phyloP scores from a whole-genome alignment of 148 eudicot genomes.

The Silene conica region DNA sequence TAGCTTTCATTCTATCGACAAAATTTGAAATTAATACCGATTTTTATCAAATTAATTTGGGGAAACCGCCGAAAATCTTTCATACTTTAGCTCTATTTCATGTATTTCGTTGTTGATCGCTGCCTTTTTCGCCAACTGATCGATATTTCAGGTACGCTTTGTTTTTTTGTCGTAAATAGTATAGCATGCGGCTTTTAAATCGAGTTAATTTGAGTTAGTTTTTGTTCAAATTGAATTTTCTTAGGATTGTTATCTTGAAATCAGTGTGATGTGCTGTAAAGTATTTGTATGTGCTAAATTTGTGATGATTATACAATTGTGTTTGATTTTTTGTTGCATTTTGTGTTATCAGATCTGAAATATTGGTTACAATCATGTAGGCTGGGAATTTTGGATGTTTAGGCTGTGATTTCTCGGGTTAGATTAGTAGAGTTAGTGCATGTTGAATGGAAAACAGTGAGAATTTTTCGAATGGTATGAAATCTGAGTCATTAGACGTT shows the following conservation, averaged over 20 bases:
- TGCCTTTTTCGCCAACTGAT: constrained; percentile 8
- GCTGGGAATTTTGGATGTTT: constrained; percentile 26
- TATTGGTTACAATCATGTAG: constrained; percentile 27
- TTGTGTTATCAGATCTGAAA: constrained; percentile 65
- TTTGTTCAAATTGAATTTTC: not conserved
- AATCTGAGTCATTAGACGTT: constrained; percentile 52
- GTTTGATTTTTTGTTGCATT: constrained; percentile 19
- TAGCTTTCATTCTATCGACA: constrained; percentile 31
- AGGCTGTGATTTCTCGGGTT: not conserved
- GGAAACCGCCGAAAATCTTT: constrained; percentile 25
- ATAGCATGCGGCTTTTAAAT: not conserved
- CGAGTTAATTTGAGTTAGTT: not conserved
- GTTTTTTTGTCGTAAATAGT: not conserved
- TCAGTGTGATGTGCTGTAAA: not conserved
- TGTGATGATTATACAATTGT: constrained; percentile 11
- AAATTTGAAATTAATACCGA: constrained; percentile 27
- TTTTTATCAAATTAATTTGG: constrained; percentile 32
- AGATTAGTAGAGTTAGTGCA: constrained; percentile 38
- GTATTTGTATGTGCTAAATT: not conserved
- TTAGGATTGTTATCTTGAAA: constrained; percentile 18
- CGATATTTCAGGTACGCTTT: constrained; percentile 27
- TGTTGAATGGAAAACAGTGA: constrained; percentile 74
- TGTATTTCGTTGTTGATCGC: constrained; percentile 16
- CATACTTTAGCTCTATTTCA: constrained; percentile 21
- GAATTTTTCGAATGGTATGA: constrained; percentile 40